Evolutionary conservation across 352 stramenopile genomes (phyloP).

Genomic region (Pythium brachiatum): DNA sequence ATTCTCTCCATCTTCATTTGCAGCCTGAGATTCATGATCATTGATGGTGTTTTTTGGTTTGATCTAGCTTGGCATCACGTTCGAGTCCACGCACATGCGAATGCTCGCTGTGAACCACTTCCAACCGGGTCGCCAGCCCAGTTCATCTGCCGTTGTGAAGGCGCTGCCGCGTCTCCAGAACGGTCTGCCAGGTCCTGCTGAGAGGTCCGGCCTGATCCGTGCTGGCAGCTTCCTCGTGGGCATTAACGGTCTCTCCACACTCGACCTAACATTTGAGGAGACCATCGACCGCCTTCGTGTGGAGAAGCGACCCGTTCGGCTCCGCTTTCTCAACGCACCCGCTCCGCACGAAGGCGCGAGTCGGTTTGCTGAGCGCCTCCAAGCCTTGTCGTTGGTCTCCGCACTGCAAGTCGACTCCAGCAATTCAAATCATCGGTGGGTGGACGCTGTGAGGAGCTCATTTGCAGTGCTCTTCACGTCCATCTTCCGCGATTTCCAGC

Average conservation of each 20-base stretch:
- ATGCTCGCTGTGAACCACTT: slow-evolving; percentile 59
- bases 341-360: slow-evolving; percentile 52
- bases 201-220: slow-evolving; percentile 48
- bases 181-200: slow-evolving; percentile 56
- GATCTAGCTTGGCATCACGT: slow-evolving; percentile 68
- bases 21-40: background rate
- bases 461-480: slow-evolving; percentile 68
- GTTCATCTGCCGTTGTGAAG: slow-evolving; percentile 69
- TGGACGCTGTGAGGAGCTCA: slow-evolving; percentile 52
- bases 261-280: slow-evolving; percentile 62
- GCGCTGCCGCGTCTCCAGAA: slow-evolving; percentile 53
- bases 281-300: slow-evolving; percentile 54
- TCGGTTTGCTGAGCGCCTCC: slow-evolving; percentile 57
- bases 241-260: slow-evolving; percentile 66
- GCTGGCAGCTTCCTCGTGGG: slow-evolving; percentile 61
- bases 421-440: slow-evolving; percentile 51
- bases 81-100: slow-evolving; percentile 70
- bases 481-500: slow-evolving; percentile 58
- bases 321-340: slow-evolving; percentile 59
- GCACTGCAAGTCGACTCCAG: slow-evolving; percentile 38
- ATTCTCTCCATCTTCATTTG: background rate
- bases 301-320: slow-evolving; percentile 46
- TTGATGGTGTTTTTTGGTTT: slow-evolving; percentile 3
- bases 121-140: slow-evolving; percentile 32
- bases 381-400: slow-evolving; percentile 52